Conservation (phyloP, 768 basidiomycete genomes). For the Tricholoma furcatifolium region DNA sequence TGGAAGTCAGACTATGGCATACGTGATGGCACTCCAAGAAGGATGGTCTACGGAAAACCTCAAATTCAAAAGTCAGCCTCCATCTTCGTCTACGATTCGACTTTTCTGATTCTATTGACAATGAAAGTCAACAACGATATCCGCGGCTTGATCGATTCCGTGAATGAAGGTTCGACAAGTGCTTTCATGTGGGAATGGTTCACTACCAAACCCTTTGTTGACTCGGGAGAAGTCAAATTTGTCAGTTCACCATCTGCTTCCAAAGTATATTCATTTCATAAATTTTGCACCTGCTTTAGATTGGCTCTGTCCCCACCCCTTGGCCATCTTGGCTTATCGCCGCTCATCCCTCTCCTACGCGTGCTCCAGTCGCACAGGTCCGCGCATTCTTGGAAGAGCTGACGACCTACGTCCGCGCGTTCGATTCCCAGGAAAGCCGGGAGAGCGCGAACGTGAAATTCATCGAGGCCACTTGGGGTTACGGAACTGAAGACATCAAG, state of each 20-base stretch:
- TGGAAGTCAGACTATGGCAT: conserved; percentile 94
- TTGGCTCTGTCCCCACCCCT: conserved; percentile 84
- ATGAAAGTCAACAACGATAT: conserved; percentile 76
- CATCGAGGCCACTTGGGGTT: conserved; percentile 77
- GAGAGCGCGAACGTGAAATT: conserved; percentile 65
- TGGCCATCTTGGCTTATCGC: conserved; percentile 98
- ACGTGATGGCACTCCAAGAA: conserved; percentile 88
- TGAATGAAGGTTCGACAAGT: conserved; percentile 85
- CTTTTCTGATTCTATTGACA: not conserved
- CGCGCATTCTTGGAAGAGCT: conserved; percentile 61
- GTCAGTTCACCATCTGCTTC: conserved; percentile 43
- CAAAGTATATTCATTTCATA: not conserved
- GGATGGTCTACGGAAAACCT: conserved; percentile 68
- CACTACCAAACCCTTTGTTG: conserved; percentile 68
- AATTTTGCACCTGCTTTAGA: conserved; percentile 37
- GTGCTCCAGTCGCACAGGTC: conserved; percentile 51
- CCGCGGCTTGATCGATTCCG: conserved; percentile 76
- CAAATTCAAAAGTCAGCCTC: conserved; percentile 63
- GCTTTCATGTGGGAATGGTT: conserved; percentile 98
- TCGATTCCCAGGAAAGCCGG: conserved; percentile 60
- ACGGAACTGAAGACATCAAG: conserved; percentile 78
- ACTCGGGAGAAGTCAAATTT: conserved; percentile 78
- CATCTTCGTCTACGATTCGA: not conserved
- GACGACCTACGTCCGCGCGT: conserved; percentile 62
- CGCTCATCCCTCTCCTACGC: conserved; percentile 65